phyloP scores from a whole-genome alignment of 805 yeast genomes.

The Candida orba region DNA sequence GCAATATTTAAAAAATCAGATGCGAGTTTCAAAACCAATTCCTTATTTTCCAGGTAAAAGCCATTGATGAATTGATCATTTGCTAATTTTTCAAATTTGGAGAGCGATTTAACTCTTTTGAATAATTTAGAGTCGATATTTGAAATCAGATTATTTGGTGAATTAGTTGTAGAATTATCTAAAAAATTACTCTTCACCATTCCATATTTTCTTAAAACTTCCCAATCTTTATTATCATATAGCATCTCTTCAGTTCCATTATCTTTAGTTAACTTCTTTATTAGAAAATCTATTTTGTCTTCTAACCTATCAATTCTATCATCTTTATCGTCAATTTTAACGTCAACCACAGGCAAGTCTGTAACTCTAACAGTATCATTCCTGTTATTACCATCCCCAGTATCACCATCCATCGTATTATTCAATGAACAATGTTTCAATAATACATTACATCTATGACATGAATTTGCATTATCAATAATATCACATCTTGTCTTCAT shows the following conservation, averaged over 20 bases:
- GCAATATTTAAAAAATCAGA: slow-evolving; percentile 44
- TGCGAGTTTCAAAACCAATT: slow-evolving; percentile 37
- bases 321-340: slow-evolving; percentile 3
- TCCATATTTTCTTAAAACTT: slow-evolving; percentile 8
- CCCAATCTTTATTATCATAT: slow-evolving; percentile 7
- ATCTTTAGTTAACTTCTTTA: slow-evolving; percentile 15
- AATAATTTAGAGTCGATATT: slow-evolving; percentile 33
- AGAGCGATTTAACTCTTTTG: slow-evolving; percentile 22
- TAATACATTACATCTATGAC: slow-evolving; percentile 46
- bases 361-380: background rate
- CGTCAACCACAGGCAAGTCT: background rate
- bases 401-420: background rate
- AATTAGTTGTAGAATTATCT: slow-evolving; percentile 24
- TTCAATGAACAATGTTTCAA: slow-evolving; percentile 41
- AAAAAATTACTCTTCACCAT: slow-evolving; percentile 16
- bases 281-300: slow-evolving; percentile 19
- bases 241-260: background rate
- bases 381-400: slow-evolving; percentile 14
- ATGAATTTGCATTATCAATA: slow-evolving; percentile 30
- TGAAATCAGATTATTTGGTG: slow-evolving; percentile 31
- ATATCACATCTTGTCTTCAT: slow-evolving; percentile 55
- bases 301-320: slow-evolving; percentile 9
- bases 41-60: slow-evolving; percentile 38
- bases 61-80: slow-evolving; percentile 36
- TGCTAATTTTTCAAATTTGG: slow-evolving; percentile 27